Conservation (phyloP, 106 monocot species). For the Acorus calamus region DNA sequence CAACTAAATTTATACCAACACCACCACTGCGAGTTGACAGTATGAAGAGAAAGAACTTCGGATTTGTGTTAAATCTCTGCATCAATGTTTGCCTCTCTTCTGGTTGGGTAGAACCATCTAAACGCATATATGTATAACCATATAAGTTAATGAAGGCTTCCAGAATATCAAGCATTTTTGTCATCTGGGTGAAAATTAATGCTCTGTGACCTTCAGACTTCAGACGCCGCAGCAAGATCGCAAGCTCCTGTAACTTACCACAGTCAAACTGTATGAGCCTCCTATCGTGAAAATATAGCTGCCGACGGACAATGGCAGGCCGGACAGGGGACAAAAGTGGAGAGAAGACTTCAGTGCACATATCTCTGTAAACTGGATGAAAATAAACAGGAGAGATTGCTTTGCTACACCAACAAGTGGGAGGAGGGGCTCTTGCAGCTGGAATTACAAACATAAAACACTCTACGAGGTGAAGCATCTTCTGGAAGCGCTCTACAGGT, state of each 20-base stretch:
- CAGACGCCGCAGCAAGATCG: constrained; percentile 62
- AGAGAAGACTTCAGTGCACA: constrained; percentile 41
- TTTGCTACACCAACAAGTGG: constrained; percentile 78
- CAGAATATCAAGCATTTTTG: constrained; percentile 97
- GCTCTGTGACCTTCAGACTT: constrained; percentile 88
- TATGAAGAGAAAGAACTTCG: constrained; percentile 90
- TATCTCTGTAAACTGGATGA: constrained; percentile 33
- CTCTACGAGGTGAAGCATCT: constrained; percentile 61
- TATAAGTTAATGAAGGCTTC: constrained; percentile 98
- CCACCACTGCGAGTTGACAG: constrained; percentile 99
- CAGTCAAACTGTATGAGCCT: constrained; percentile 98
- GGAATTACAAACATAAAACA: constrained; percentile 97
- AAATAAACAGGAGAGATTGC: constrained; percentile 44
- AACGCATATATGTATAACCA: constrained; percentile 97
- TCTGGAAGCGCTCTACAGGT: constrained; percentile 64
- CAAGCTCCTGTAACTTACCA: constrained; percentile 94
- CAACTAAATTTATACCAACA: constrained; percentile 96
- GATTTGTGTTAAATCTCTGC: constrained; percentile 98
- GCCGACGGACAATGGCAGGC: constrained; percentile 81
- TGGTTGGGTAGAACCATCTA: constrained; percentile 95
- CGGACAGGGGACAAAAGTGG: constrained; percentile 71
- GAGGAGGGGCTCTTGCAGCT: constrained; percentile 68
- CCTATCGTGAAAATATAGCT: constrained; percentile 96
- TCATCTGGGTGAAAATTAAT: constrained; percentile 99
- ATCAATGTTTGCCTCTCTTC: constrained; percentile 97